Evolutionary conservation across 2,329 filamentous ascomycete genomes (phyloP), one percentile per base, ranked within the genome.

Genomic region (Aspergillus brasiliensis): DNA sequence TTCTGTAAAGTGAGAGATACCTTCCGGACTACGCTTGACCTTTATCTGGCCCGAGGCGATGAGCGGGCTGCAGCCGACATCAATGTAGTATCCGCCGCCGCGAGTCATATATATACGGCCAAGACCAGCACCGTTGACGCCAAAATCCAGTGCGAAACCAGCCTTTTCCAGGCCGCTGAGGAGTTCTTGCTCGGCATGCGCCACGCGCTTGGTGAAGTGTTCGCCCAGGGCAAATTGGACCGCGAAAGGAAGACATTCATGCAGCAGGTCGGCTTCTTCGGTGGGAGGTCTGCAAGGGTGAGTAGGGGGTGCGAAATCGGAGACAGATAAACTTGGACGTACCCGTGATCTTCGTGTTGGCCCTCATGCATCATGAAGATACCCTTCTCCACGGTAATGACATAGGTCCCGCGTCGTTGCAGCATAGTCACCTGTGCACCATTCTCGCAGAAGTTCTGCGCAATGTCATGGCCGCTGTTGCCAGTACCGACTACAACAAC

Each of bases 1-100:
- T 0, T 80, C 75, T 0, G 82, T 77, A 2, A 89, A 81, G 21
- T 78, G 74, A 2, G 74, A 68, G 13, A 89, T 83, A 10, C 85
- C 83, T 4, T 83, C 79, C 0, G 69, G 70, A 0, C 83, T 85
- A 42, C 85, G 83, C 69, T 85, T 85, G 25, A 90, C 77, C 65
- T 85, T 85, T 70, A 91, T 85, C 68, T 83, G 82, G 21, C 84
- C 83, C 37, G 85, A 81, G 52, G 81, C 78, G 59, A 87, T 84
- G 19, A 86, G 76, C 68, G 82, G 76, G 37, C 78, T 81, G 47
- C 77, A 79, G 11, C 84, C 84, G 10, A 85, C 82, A 62, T 86
- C 84, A 59, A 86, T 83, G 67, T 86, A 86, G 69, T 86, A 86
- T 4, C 85, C 84, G 1, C 85, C 85, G 8, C 80, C 80, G 8